These are phyloP conservation scores for Citrus sp. DNA, from an alignment of 345 rosid species.

Conservation along the genomic window DNA sequence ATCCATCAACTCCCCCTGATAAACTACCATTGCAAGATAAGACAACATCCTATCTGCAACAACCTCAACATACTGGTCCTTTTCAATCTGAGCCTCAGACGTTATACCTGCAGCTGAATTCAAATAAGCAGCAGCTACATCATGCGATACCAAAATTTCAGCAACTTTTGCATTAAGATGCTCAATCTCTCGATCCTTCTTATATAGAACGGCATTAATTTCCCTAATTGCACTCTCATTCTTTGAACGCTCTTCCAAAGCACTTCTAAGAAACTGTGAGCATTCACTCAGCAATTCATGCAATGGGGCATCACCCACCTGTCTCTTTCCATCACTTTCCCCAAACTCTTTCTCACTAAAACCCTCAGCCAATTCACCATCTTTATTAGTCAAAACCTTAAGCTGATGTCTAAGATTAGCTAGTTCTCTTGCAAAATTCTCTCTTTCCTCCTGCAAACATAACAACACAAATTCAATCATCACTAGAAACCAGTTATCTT, in stretches of 20 bases:
- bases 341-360: background rate
- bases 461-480: slow-evolving; percentile 8
- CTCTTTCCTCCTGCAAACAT: slow-evolving; percentile 54
- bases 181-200: slow-evolving; percentile 55
- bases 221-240: slow-evolving; percentile 39
- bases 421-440: slow-evolving; percentile 40
- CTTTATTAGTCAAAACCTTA: slow-evolving; percentile 29
- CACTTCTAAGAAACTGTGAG: slow-evolving; percentile 40
- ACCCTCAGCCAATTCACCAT: slow-evolving; percentile 12
- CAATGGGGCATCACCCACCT: slow-evolving; percentile 9
- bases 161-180: slow-evolving; percentile 50
- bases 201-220: slow-evolving; percentile 34
- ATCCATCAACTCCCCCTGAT: slow-evolving; percentile 55
- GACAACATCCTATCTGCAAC: slow-evolving; percentile 60
- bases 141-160: slow-evolving; percentile 34
- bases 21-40: slow-evolving; percentile 52
- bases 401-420: slow-evolving; percentile 40
- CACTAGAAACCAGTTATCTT: background rate
- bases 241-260: slow-evolving; percentile 38
- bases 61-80: slow-evolving; percentile 38
- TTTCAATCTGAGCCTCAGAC: slow-evolving; percentile 24
- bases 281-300: slow-evolving; percentile 40
- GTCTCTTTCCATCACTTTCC: background rate
- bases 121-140: slow-evolving; percentile 12
- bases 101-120: slow-evolving; percentile 11